Base-by-base conservation (phyloP, 192 early-diverging fungal species). In the Polychytrium aggregatum region DNA sequence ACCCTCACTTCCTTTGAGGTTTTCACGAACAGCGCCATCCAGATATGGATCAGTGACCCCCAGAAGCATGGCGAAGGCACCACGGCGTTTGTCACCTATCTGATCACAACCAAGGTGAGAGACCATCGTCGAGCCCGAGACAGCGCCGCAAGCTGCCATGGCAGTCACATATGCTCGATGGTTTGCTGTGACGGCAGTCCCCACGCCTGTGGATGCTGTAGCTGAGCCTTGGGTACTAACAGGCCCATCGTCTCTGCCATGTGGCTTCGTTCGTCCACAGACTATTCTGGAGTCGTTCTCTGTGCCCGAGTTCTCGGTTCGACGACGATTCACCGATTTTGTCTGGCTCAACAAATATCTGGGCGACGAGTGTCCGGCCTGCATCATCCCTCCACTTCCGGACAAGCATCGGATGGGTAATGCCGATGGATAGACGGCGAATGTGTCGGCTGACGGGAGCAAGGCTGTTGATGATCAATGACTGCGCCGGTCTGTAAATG, bases 261-360 rank as follows among this genome's bases (percentile, higher is more conserved):
- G 30, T 10, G 17, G 1, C 28, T 38, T 36, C 22, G 47, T 41
- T 45, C 28, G 3, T 16, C 44, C 20, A n/a, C 39, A 88, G 86
- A 85, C 85, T 2, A 53, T 59, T 1, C 44, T 86, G 11, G 65
- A 74, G 16, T 60, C 65, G 3, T 87, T 79, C 50, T 41, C 53
- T 3, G 52, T 52, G 17, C 49, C 72, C 2, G 68, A 74, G 37
- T 69, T 79, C 22, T 71, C 79, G 26, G 78, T 95, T 5, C 76
- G 92, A 38, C 78, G 92, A 45, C 76, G 95, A 55, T 98, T 86
- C 67, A 88, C 89, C 57, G 93, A 98, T 59, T 98, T 98, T 79
- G 80, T 81, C 8, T 89, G 82, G 84, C 75, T 98, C 37, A 74
- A 92, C 54, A 67, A 72, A 43, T 74, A 78, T 37, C 70, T 98